Evolutionary conservation across 2,329 filamentous ascomycete genomes (phyloP).

Genomic region (Nemania sp.): DNA sequence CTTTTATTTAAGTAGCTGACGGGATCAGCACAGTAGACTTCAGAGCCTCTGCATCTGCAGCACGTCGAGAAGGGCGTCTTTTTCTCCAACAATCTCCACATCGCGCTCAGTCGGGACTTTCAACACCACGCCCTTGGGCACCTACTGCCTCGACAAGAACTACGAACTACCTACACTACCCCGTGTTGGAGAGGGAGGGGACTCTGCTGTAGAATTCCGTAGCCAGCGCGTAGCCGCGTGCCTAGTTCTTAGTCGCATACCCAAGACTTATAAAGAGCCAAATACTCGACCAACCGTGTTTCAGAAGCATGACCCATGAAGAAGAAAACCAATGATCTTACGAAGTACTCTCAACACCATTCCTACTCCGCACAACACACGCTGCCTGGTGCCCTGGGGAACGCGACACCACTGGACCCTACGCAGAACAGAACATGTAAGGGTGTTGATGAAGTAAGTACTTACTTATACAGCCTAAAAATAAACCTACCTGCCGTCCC

Average conservation of each 20-base stretch:
- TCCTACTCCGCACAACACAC: not conserved
- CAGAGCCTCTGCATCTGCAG: too few species aligned
- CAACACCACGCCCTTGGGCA: too few species aligned
- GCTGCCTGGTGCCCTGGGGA: not conserved
- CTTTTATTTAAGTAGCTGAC: too few species aligned
- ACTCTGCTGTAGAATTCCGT: not conserved
- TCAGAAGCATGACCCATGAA: not conserved
- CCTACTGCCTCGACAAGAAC: too few species aligned
- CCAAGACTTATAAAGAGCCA: not conserved
- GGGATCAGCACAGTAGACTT: too few species aligned
- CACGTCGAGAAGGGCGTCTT: constrained; percentile 7
- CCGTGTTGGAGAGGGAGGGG: not conserved
- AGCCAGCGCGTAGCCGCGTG: not conserved
- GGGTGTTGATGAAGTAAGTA: too few species aligned
- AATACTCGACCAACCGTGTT: constrained; percentile 9
- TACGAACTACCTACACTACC: not conserved
- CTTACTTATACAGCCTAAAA: too few species aligned
- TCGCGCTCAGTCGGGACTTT: not conserved
- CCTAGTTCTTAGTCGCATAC: too few species aligned
- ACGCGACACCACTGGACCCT: too few species aligned
- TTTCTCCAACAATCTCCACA: constrained; percentile 1
- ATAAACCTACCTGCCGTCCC: too few species aligned
- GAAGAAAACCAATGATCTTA: not conserved
- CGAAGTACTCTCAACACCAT: constrained; percentile 12
- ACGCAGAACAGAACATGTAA: too few species aligned